Percentiles rank a stretch among this genome's conserved stretches.
These are phyloP conservation scores for Diaporthe sp. DNA, from an alignment of 2,329 filamentous ascomycete species.

Conservation along the genomic window DNA sequence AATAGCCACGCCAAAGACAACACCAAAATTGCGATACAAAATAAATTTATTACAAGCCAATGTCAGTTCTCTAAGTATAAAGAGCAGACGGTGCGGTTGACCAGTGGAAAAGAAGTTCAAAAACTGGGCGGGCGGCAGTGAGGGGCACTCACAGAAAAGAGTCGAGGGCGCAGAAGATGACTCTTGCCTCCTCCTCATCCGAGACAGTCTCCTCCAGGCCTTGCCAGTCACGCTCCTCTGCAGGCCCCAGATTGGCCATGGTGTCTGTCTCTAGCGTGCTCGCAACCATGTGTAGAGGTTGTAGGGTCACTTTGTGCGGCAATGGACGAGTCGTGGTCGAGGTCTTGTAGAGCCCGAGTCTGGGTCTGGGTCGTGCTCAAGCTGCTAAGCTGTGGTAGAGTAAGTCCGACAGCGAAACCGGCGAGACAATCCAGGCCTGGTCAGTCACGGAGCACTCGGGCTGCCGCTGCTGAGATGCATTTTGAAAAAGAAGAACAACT, in stretches of 20 bases:
- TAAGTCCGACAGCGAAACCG: constrained; percentile 14
- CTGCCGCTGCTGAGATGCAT: constrained; percentile 17
- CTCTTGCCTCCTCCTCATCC: constrained; percentile 84
- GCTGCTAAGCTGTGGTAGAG: constrained; percentile 5
- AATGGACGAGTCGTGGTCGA: background rate
- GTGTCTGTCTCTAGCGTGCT: constrained; percentile 13
- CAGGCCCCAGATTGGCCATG: constrained; percentile 34
- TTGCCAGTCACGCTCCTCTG: constrained; percentile 63
- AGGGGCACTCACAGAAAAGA: constrained; percentile 82
- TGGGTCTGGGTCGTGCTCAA: constrained; percentile 2
- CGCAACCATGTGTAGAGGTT: constrained; percentile 16
- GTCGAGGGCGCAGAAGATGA: constrained; percentile 86
- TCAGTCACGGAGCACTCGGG: constrained; percentile 27
- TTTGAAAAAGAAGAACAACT: background rate
- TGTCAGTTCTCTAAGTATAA: background rate
- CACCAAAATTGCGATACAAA: background rate
- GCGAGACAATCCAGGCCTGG: constrained; percentile 6
- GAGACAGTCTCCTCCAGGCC: constrained; percentile 74
- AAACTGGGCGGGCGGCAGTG: background rate
- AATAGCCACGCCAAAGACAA: background rate
- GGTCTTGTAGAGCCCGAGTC: constrained; percentile 1
- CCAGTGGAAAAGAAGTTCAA: background rate
- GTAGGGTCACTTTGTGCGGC: background rate
- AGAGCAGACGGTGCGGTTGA: background rate
- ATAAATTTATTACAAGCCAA: background rate